phyloP scores from a whole-genome alignment of 1,139 yeast genomes.

The Komagataea norvegica region DNA sequence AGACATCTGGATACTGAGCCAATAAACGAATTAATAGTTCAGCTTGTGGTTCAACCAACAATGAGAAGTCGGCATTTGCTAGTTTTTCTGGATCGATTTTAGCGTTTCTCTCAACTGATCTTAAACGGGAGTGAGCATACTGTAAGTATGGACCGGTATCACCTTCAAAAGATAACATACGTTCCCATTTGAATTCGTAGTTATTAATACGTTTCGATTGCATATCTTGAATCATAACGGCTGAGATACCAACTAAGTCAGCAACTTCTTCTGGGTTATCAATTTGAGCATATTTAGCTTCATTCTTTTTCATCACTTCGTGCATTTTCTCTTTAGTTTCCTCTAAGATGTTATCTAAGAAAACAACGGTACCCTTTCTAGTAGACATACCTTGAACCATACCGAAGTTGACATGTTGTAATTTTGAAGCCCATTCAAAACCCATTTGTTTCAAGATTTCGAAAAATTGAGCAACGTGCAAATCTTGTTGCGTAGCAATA shows the following conservation, averaged over 20 bases:
- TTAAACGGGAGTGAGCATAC: conserved; percentile 95
- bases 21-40: conserved; percentile 67
- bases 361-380: conserved; percentile 96
- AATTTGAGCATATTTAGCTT: conserved; percentile 86
- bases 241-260: conserved; percentile 92
- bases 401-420: conserved; percentile 89
- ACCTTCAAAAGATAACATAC: conserved; percentile 98
- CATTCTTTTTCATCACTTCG: conserved; percentile 93
- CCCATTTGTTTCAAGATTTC: conserved; percentile 93
- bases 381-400: conserved; percentile 99
- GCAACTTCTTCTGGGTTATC: conserved; percentile 95
- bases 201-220: conserved; percentile 95
- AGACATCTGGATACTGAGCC: conserved; percentile 88
- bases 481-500: conserved; percentile 93
- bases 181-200: conserved; percentile 95
- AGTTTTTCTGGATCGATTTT: conserved; percentile 39
- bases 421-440: conserved; percentile 75
- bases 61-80: conserved; percentile 58
- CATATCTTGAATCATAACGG: conserved; percentile 99
- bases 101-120: conserved; percentile 91
- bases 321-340: conserved; percentile 96
- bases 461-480: conserved; percentile 90
- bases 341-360: conserved; percentile 88
- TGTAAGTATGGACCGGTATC: conserved; percentile 99
- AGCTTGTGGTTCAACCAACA: conserved; percentile 76